phyloP scores from a whole-genome alignment of 805 yeast species.

The Saccharomycopsis olivae region DNA sequence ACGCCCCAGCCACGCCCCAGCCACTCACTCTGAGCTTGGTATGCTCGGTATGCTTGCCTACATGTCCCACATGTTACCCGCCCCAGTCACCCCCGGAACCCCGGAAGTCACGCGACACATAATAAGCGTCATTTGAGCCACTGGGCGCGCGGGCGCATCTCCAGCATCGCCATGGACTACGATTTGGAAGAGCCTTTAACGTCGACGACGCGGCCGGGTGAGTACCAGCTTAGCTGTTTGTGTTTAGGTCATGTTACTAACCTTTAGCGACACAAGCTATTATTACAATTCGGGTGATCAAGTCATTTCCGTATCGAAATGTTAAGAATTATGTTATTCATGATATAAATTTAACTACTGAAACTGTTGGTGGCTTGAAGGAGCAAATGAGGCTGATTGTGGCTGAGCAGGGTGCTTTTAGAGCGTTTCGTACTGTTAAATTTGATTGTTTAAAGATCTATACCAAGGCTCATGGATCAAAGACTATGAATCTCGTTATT shows the following conservation, averaged over 20 bases:
- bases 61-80: too few species aligned
- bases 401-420: slow-evolving; percentile 50
- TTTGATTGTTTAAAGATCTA: slow-evolving; percentile 77
- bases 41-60: too few species aligned
- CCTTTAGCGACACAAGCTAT: slow-evolving; percentile 48
- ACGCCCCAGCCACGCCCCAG: too few species aligned
- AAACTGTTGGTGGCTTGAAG: slow-evolving; percentile 56
- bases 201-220: slow-evolving; percentile 60
- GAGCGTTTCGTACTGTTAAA: slow-evolving; percentile 73
- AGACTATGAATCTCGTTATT: slow-evolving; percentile 84
- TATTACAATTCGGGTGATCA: slow-evolving; percentile 75
- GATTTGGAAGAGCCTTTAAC: slow-evolving; percentile 66
- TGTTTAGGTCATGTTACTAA: neutral
- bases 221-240: slow-evolving; percentile 18
- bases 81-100: too few species aligned
- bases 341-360: slow-evolving; percentile 56
- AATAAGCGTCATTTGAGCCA: too few species aligned
- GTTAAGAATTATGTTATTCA: slow-evolving; percentile 65
- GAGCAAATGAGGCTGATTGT: slow-evolving; percentile 37
- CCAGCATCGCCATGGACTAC: slow-evolving; percentile 22
- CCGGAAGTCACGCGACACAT: too few species aligned
- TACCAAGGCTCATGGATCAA: slow-evolving; percentile 91
- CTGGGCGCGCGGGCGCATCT: too few species aligned
- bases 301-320: slow-evolving; percentile 86
- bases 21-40: too few species aligned